Evolutionary conservation across 2,329 filamentous ascomycete species (phyloP).

Genomic region (Apiospora malaysiana): DNA sequence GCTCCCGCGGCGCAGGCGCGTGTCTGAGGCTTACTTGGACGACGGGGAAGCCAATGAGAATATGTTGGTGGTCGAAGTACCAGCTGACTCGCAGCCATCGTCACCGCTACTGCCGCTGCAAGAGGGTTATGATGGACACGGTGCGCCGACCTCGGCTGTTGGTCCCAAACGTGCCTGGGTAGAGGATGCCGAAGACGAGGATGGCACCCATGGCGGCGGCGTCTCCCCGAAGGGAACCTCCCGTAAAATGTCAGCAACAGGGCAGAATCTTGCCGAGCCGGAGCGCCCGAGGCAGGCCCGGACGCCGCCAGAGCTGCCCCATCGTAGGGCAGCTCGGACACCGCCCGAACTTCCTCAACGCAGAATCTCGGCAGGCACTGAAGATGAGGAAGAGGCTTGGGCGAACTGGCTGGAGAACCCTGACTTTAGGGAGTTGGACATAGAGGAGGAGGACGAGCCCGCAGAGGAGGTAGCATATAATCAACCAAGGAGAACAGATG

Average conservation of each 20-base stretch:
- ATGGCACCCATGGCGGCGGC: background rate
- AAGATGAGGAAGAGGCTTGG: constrained; percentile 38
- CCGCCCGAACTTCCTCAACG: constrained; percentile 23
- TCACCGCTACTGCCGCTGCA: constrained; percentile 35
- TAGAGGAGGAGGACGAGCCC: constrained; percentile 25
- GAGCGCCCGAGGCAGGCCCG: background rate
- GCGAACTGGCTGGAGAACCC: constrained; percentile 40
- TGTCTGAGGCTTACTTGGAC: constrained; percentile 35
- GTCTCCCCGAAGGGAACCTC: background rate
- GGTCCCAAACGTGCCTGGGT: constrained; percentile 37
- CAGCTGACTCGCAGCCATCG: constrained; percentile 38
- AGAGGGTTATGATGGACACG: constrained; percentile 22
- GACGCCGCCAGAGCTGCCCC: background rate
- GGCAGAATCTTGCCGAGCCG: background rate
- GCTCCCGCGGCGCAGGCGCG: constrained; percentile 38
- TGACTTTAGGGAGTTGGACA: constrained; percentile 28
- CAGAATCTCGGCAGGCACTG: constrained; percentile 19
- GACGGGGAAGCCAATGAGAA: constrained; percentile 36
- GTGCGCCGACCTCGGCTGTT: constrained; percentile 7
- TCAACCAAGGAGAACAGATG: background rate
- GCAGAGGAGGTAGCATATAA: background rate
- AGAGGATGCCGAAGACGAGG: constrained; percentile 35
- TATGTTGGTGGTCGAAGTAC: constrained; percentile 39
- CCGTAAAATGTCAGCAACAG: background rate
- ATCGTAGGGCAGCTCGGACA: constrained; percentile 17